phyloP scores from a whole-genome alignment of 2,329 filamentous ascomycete species.

The Colletotrichum endophyticum region DNA sequence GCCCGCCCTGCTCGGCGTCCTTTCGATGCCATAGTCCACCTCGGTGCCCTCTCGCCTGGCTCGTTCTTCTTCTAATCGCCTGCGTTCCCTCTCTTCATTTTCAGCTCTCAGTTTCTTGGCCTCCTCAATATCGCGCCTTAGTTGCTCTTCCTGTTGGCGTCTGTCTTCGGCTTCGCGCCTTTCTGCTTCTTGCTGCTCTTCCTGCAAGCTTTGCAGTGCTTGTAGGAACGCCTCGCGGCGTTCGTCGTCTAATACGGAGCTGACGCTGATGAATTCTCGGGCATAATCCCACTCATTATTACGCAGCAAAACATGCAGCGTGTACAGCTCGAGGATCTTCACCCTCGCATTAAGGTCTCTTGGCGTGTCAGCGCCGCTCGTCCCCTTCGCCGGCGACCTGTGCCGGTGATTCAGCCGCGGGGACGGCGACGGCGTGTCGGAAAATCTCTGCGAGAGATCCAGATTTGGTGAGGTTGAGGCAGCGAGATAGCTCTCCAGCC shows the following conservation, averaged over 20 bases:
- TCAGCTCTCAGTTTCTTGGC: slow-evolving; percentile 59
- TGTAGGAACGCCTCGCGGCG: slow-evolving; percentile 87
- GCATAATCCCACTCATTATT: slow-evolving; percentile 98
- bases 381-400: slow-evolving; percentile 50
- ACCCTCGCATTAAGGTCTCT: slow-evolving; percentile 84
- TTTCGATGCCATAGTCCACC: slow-evolving; percentile 73
- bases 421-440: slow-evolving; percentile 44
- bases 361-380: slow-evolving; percentile 78
- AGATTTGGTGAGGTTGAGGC: slow-evolving; percentile 75
- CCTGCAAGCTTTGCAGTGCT: slow-evolving; percentile 81
- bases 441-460: slow-evolving; percentile 71
- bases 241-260: slow-evolving; percentile 89
- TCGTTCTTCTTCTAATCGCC: slow-evolving; percentile 59
- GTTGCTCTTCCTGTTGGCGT: slow-evolving; percentile 59
- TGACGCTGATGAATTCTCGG: slow-evolving; percentile 85
- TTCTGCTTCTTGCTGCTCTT: slow-evolving; percentile 80
- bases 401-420: slow-evolving; percentile 40
- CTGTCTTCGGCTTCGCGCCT: slow-evolving; percentile 66
- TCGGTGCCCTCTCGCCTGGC: slow-evolving; percentile 58
- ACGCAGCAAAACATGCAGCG: slow-evolving; percentile 88
- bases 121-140: slow-evolving; percentile 63
- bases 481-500: slow-evolving; percentile 87
- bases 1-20: slow-evolving; percentile 44
- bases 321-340: slow-evolving; percentile 94
- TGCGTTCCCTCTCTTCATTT: slow-evolving; percentile 61